Percentiles rank a stretch among this genome's conserved stretches.
Evolutionary conservation across 1,284 basidiomycete genomes (phyloP).

Genomic region (Cryptococcus sp.): DNA sequence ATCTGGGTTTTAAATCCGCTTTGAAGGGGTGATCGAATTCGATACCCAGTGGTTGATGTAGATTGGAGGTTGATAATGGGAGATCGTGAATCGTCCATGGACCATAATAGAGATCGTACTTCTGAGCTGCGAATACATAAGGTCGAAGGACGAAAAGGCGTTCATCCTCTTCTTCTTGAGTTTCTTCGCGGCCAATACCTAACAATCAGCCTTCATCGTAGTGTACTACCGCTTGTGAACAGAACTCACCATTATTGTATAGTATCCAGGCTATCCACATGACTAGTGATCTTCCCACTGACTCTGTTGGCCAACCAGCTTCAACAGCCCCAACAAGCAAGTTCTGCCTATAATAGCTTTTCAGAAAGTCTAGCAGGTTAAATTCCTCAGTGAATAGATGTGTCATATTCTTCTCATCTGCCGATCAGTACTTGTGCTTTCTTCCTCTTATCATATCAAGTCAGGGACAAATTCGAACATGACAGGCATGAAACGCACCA

Average conservation of each 20-base stretch:
- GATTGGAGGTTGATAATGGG: constrained; percentile 17
- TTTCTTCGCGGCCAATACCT: constrained; percentile 2
- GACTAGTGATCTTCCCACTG: constrained; percentile 44
- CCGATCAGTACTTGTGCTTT: not conserved
- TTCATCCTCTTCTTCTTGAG: constrained; percentile 31
- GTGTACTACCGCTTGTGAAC: not conserved
- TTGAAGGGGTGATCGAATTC: constrained; percentile 41
- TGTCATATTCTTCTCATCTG: constrained; percentile 61
- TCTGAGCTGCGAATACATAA: constrained; percentile 53
- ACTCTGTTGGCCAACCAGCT: constrained; percentile 47
- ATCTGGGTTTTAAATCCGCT: constrained; percentile 48
- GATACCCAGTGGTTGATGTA: constrained; percentile 17
- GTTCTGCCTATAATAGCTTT: constrained; percentile 41
- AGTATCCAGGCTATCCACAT: constrained; percentile 51
- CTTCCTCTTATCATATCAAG: not conserved
- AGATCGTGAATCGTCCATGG: constrained; percentile 52
- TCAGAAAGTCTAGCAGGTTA: constrained; percentile 29
- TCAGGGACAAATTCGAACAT: not conserved
- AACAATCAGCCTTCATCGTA: constrained; percentile 20
- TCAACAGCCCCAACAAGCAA: constrained; percentile 38
- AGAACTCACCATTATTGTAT: constrained; percentile 36
- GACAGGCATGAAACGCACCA: constrained; percentile 33
- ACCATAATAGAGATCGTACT: constrained; percentile 52
- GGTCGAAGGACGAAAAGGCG: constrained; percentile 51
- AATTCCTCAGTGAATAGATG: constrained; percentile 55